A percentile compares a stretch with the other conserved stretches of the same genome.
These are phyloP conservation scores for Venustampulla echinocandica DNA, from an alignment of 495 filamentous ascomycete genomes.

Conservation along the genomic window DNA sequence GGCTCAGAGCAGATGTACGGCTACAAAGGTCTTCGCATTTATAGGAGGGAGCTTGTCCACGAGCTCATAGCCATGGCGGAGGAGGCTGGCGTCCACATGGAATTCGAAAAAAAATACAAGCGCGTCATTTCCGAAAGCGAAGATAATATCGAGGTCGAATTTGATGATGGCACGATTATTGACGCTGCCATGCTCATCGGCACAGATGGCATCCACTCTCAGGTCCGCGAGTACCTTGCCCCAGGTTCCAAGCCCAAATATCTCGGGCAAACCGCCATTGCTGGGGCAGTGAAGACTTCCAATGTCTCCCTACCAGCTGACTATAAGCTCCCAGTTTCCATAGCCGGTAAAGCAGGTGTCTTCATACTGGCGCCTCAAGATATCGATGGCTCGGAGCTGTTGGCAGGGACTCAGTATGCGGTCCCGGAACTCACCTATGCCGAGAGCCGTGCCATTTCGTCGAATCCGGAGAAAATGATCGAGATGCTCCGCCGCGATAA, in stretches of 20 bases:
- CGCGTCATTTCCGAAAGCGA: background rate
- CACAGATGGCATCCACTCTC: constrained; percentile 50
- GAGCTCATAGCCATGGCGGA: background rate
- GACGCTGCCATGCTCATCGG: constrained; percentile 48
- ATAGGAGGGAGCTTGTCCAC: background rate
- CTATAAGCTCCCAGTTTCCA: constrained; percentile 29
- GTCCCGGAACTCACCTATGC: background rate
- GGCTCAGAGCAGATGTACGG: background rate
- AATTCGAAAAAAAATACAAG: background rate
- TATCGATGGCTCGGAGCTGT: constrained; percentile 28
- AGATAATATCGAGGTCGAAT: constrained; percentile 17
- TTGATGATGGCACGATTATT: constrained; percentile 28
- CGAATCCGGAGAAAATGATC: background rate
- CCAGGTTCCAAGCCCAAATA: background rate
- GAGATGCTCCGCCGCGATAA: background rate
- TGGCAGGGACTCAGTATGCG: constrained; percentile 27
- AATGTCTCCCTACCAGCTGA: background rate
- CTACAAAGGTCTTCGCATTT: constrained; percentile 2
- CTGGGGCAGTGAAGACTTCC: background rate
- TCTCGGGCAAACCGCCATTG: background rate
- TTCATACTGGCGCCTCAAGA: constrained; percentile 37
- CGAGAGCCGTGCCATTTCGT: background rate
- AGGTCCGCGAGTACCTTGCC: constrained; percentile 25
- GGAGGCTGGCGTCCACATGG: background rate
- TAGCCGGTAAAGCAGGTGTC: constrained; percentile 29